Evolutionary conservation across 2,329 filamentous ascomycete species (phyloP).

Genomic region (Trichophaea hybrida): DNA sequence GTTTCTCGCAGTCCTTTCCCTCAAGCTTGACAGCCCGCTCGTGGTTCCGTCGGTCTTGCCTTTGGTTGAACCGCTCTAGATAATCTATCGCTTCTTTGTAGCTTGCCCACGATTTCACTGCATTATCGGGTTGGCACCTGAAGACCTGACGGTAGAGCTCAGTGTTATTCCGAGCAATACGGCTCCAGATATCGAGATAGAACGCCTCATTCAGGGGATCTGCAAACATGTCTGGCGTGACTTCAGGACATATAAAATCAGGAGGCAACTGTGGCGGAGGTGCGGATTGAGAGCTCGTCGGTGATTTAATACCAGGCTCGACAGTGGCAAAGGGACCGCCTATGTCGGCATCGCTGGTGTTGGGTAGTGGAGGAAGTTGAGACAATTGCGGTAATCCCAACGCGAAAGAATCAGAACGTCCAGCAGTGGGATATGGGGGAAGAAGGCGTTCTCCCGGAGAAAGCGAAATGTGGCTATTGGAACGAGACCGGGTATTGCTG

Average conservation of each 20-base stretch:
- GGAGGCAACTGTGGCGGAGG: slow-evolving; percentile 53
- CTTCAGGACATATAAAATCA: slow-evolving; percentile 45
- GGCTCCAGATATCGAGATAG: slow-evolving; percentile 75
- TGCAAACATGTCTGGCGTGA: slow-evolving; percentile 85
- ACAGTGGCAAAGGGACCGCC: slow-evolving; percentile 53
- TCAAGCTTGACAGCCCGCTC: slow-evolving; percentile 37
- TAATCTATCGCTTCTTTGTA: slow-evolving; percentile 78
- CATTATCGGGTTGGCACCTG: slow-evolving; percentile 89
- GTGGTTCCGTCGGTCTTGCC: slow-evolving; percentile 34
- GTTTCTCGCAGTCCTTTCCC: slow-evolving; percentile 40
- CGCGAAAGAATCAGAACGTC: slow-evolving; percentile 49
- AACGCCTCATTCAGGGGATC: slow-evolving; percentile 75
- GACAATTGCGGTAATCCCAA: slow-evolving; percentile 53
- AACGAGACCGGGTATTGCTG: neutral
- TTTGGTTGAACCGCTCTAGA: slow-evolving; percentile 58
- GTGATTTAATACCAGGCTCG: slow-evolving; percentile 40
- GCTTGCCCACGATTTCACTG: slow-evolving; percentile 83
- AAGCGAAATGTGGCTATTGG: neutral
- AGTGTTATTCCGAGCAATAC: slow-evolving; percentile 84
- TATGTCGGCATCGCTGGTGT: slow-evolving; percentile 66
- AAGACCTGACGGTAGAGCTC: slow-evolving; percentile 88
- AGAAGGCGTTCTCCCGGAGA: slow-evolving; percentile 12
- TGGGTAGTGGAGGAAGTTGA: slow-evolving; percentile 55
- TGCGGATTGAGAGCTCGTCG: slow-evolving; percentile 28
- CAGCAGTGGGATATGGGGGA: slow-evolving; percentile 32